A percentile compares a stretch with the other conserved stretches of the same genome.
Evolutionary conservation across 2,329 filamentous ascomycete species (phyloP).

Genomic region (Botrytis squamosa): DNA sequence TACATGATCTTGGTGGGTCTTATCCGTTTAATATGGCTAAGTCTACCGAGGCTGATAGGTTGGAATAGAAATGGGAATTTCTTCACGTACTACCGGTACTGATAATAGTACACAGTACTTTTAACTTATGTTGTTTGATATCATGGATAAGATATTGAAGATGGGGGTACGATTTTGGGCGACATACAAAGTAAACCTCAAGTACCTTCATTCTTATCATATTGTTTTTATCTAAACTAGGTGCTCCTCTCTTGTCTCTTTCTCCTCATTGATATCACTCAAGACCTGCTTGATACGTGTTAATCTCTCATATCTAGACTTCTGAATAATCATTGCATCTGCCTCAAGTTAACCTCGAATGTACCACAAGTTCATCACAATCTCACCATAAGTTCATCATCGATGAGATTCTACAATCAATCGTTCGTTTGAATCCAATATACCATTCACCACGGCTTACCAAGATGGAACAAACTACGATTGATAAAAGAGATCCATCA

Average conservation of each 20-base stretch:
- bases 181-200: neutral
- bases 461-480: neutral
- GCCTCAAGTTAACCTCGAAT: neutral
- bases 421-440: neutral
- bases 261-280: neutral
- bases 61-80: neutral
- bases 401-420: neutral
- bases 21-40: constrained; percentile 8
- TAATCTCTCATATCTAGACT: neutral
- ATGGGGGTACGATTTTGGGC: neutral
- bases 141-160: constrained; percentile 3
- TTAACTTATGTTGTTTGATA: neutral
- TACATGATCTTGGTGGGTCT: constrained; percentile 16
- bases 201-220: neutral
- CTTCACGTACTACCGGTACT: neutral
- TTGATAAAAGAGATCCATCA: neutral
- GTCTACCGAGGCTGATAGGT: constrained; percentile 12
- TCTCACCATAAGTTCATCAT: neutral
- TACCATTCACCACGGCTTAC: neutral
- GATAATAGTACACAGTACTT: neutral
- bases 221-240: neutral
- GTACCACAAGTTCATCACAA: too few relatives aligned
- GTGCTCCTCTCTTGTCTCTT: neutral
- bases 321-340: neutral
- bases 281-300: neutral